Evolutionary conservation across 139 green algal species (phyloP), one percentile per base, ranked within the genome.

Genomic region (Picochlorum sp.): DNA sequence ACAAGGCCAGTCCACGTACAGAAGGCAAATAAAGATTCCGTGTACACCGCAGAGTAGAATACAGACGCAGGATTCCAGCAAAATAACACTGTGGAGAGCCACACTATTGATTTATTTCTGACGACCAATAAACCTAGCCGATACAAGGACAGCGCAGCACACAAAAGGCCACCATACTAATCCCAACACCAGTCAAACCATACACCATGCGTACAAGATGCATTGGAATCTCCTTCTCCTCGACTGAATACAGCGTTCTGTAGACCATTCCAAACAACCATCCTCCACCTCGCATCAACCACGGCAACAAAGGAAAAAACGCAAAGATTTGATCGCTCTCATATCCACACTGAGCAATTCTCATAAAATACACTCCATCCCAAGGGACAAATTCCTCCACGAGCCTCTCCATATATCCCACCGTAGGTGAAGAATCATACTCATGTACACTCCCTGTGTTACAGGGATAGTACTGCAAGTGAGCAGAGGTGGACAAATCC

Each of bases 311-410:
- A 0, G 91, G 91, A 44, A 95, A 96, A 76, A 97, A 97, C 5
- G 91, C 91, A 30, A 88, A 83, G 32, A 78, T 86, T 61, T 96
- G 86, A 66, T 97, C 91, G 37, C 86, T 94, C 65, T 88, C 81
- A 66, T 97, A 97, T 10, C 91, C 91, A 34, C 79, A 84, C 2
- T 62, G 23, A 0, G 87, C 81, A 16, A 96, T 84, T 11, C 83
- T 67, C 6, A 71, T 54, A 55, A 92, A 91, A 59, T 91, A 88
- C 0, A 92, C 88, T 4, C 74, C 71, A 67, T 97, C 91, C 91
- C 91, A 97, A 0, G 90, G 73, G 0, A 79, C 60, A 47, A 79
- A 49, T 9, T 30, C 62, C 30, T 63, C 28, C 16, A 62, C 30
- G 41, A 69, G 44, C n/a, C 38, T 13, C 30, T 6, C 57, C 18